phyloP scores from a whole-genome alignment of 495 filamentous ascomycete species.

The Zalerion maritima region DNA sequence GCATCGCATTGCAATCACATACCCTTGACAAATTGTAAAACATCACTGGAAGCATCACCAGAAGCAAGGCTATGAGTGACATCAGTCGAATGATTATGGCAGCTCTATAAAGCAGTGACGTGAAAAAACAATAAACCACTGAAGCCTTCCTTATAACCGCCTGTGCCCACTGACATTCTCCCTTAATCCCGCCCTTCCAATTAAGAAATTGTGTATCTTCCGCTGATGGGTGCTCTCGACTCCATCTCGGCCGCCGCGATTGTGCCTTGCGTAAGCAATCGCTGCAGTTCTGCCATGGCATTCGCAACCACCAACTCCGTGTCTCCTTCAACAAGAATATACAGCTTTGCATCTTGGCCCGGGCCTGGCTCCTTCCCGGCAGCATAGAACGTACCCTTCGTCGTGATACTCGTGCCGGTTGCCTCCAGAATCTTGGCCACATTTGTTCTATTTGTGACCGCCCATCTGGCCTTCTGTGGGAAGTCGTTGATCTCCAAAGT shows the following conservation, averaged over 20 bases:
- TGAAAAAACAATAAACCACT: no score
- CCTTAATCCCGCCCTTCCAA: no score
- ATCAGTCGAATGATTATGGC: no score
- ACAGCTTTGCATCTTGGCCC: constrained; percentile 72
- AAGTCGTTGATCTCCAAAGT: constrained; percentile 99
- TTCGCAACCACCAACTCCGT: constrained; percentile 83
- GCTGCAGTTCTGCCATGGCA: constrained; percentile 82
- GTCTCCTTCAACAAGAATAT: constrained; percentile 94
- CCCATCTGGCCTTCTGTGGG: constrained; percentile 97
- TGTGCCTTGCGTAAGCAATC: constrained; percentile 82
- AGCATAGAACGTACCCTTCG: constrained; percentile 83
- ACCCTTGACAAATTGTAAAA: no score
- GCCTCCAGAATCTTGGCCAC: constrained; percentile 95
- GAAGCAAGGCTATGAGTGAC: no score
- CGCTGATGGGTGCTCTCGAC: constrained; percentile 60
- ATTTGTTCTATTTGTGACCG: constrained; percentile 96
- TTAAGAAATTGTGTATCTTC: constrained; percentile 82
- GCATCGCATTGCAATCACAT: no score
- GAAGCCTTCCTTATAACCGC: no score
- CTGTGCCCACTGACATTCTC: no score
- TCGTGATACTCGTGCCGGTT: constrained; percentile 92
- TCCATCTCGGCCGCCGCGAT: constrained; percentile 79
- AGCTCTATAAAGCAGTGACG: no score
- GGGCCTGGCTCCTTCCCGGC: constrained; percentile 63
- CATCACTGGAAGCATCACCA: no score